Conservation (phyloP, 176 grass and related monocot species). For the Stipa capillata region DNA sequence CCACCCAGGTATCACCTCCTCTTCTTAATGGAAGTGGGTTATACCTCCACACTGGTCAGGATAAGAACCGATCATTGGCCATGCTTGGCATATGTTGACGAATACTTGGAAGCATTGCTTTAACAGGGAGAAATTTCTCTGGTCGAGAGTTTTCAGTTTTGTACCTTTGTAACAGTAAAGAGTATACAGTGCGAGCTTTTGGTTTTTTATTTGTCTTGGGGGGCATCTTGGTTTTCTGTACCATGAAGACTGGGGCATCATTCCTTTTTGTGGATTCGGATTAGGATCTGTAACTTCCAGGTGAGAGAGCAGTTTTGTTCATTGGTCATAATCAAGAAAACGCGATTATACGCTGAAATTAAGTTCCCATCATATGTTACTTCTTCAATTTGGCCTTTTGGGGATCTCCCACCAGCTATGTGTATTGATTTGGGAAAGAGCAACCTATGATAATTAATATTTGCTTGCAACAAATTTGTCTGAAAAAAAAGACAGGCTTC, state of each 20-base stretch:
- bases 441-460: neutral
- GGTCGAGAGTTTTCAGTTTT: constrained; percentile 22
- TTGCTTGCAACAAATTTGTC: neutral
- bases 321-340: constrained; percentile 1
- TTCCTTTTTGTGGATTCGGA: constrained; percentile 10
- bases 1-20: constrained; percentile 92
- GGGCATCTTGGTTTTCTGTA: constrained; percentile 14
- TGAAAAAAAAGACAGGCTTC: neutral
- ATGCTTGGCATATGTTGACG: constrained; percentile 92
- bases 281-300: neutral
- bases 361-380: neutral
- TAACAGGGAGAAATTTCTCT: constrained; percentile 25
- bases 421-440: neutral
- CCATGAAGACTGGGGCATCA: constrained; percentile 2
- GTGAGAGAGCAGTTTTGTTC: constrained; percentile 19
- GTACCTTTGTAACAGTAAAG: constrained; percentile 40
- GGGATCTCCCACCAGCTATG: neutral
- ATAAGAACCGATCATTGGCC: constrained; percentile 98
- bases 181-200: constrained; percentile 12
- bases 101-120: constrained; percentile 91
- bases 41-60: constrained; percentile 65
- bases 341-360: neutral
- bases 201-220: too few relatives aligned
- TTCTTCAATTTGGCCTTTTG: neutral
- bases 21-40: constrained; percentile 87